These are phyloP conservation scores for Colletotrichum lini DNA, from an alignment of 2,329 filamentous ascomycete genomes.

Conservation along the genomic window DNA sequence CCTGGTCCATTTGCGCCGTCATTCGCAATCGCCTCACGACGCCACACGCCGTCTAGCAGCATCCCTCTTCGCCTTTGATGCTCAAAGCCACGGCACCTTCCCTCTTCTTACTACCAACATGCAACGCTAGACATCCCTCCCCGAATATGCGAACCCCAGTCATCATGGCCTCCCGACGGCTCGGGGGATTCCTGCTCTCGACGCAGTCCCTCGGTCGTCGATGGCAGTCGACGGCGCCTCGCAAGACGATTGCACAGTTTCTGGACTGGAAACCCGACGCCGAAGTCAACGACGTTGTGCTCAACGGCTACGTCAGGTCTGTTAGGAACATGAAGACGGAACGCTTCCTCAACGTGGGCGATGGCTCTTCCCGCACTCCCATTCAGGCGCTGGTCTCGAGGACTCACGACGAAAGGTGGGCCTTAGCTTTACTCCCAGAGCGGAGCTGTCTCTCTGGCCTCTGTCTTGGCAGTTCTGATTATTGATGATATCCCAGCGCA, in stretches of 20 bases:
- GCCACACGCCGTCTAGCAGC: not conserved
- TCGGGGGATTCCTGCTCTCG: not conserved
- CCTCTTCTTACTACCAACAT: not conserved
- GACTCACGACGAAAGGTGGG: constrained; percentile 80
- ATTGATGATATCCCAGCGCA: constrained; percentile 63
- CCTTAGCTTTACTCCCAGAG: constrained; percentile 40
- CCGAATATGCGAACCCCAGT: constrained; percentile 1
- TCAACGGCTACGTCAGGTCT: constrained; percentile 87
- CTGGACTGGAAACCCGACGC: constrained; percentile 65
- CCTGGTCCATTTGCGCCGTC: constrained; percentile 6
- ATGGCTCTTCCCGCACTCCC: constrained; percentile 85
- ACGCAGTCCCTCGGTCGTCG: constrained; percentile 40
- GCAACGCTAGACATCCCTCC: constrained; percentile 8
- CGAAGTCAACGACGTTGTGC: constrained; percentile 64
- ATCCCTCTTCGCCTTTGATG: not conserved
- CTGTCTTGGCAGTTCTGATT: constrained; percentile 46
- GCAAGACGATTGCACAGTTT: constrained; percentile 67
- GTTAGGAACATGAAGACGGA: constrained; percentile 88
- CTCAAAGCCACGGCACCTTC: no score
- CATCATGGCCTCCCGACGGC: not conserved
- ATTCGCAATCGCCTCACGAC: not conserved
- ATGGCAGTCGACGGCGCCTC: constrained; percentile 55
- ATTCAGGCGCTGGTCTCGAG: constrained; percentile 86
- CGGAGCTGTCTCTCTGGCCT: constrained; percentile 12
- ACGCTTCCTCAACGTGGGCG: constrained; percentile 87